phyloP scores from a whole-genome alignment of 352 stramenopile genomes.

The Pythium diclinum region DNA sequence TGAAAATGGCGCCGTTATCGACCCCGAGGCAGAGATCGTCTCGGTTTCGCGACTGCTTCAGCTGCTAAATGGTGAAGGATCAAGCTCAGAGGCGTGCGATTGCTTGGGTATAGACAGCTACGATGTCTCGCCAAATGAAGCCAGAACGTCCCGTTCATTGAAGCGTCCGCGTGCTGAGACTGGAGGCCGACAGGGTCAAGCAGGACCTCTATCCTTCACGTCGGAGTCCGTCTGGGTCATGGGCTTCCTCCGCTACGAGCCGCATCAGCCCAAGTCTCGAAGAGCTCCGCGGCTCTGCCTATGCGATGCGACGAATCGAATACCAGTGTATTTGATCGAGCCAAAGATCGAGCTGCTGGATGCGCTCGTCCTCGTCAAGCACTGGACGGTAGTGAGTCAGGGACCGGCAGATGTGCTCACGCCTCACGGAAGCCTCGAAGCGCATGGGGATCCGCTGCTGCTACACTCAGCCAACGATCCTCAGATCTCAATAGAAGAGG shows the following conservation, averaged over 20 bases:
- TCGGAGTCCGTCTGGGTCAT: slow-evolving; percentile 44
- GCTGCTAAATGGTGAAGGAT: neutral
- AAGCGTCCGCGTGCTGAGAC: slow-evolving; percentile 16
- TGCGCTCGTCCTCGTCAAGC: slow-evolving; percentile 56
- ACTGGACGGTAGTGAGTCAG: slow-evolving; percentile 43
- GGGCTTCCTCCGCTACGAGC: slow-evolving; percentile 39
- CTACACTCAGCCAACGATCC: neutral
- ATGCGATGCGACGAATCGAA: slow-evolving; percentile 30
- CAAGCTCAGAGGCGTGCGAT: neutral
- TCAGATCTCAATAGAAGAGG: slow-evolving; percentile 20
- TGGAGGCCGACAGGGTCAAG: neutral
- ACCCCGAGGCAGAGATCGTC: slow-evolving; percentile 14
- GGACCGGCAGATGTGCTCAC: neutral
- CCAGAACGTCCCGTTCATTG: no score
- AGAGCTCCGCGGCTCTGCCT: slow-evolving; percentile 21
- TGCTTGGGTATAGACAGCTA: no score
- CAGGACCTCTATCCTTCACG: slow-evolving; percentile 28
- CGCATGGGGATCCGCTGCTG: slow-evolving; percentile 27
- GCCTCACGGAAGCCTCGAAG: slow-evolving; percentile 38
- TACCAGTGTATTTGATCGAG: slow-evolving; percentile 41
- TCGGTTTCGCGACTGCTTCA: slow-evolving; percentile 23
- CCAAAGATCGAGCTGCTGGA: slow-evolving; percentile 36
- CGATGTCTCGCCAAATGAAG: no score
- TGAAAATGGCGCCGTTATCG: neutral
- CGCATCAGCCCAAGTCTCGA: neutral